These are phyloP conservation scores for Candida dendrica DNA, from an alignment of 805 yeast genomes.

Conservation along the genomic window DNA sequence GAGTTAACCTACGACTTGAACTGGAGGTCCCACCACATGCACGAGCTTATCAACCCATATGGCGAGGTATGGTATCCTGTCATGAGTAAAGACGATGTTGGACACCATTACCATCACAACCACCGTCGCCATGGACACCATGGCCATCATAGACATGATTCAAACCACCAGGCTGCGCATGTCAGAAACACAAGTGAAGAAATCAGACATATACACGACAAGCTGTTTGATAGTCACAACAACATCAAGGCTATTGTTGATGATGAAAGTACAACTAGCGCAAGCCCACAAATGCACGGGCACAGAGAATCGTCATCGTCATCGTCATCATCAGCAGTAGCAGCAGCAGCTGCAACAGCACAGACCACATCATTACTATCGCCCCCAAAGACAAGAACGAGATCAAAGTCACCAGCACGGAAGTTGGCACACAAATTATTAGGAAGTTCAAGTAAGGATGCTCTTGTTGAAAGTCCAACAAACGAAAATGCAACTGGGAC, in stretches of 20 bases:
- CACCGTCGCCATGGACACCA: conserved; percentile 3
- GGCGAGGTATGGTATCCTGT: conserved; percentile 49
- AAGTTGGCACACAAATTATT: not conserved
- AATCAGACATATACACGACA: conserved; percentile 13
- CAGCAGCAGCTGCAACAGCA: too few species aligned
- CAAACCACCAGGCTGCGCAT: too few species aligned
- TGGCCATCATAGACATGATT: not conserved
- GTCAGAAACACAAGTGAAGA: not conserved
- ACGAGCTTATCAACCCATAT: conserved; percentile 35
- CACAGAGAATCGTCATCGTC: too few species aligned
- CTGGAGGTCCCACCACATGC: conserved; percentile 54
- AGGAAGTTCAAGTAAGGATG: not conserved
- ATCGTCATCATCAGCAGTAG: too few species aligned
- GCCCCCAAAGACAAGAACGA: conserved; percentile 7
- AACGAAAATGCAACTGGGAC: too few species aligned
- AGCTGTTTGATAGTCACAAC: conserved; percentile 7
- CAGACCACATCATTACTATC: conserved; percentile 3
- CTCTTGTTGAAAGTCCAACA: not conserved
- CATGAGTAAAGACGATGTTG: not conserved
- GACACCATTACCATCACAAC: conserved; percentile 4
- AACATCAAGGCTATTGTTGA: conserved; percentile 4
- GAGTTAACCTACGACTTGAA: conserved; percentile 50
- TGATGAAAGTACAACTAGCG: too few species aligned
- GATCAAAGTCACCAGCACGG: conserved; percentile 13
- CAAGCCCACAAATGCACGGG: too few species aligned